Conservation (phyloP, 1,139 yeast species). For the Yamadazyma taylorii region DNA sequence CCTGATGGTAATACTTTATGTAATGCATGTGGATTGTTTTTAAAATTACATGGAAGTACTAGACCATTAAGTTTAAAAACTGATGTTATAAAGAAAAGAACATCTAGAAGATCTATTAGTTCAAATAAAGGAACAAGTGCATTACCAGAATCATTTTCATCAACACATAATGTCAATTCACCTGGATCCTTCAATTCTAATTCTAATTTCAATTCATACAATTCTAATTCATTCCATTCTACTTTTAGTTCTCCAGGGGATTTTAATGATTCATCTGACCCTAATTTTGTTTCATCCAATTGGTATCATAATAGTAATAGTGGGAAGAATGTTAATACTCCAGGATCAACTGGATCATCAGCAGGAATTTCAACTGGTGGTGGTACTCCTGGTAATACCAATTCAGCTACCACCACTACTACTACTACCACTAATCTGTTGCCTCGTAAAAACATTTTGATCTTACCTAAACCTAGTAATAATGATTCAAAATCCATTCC, state of each 20-base stretch:
- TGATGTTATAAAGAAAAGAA: constrained; percentile 83
- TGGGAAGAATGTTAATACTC: constrained; percentile 8
- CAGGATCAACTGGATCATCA: constrained; percentile 9
- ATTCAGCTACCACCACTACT: constrained; percentile 8
- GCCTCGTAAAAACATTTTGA: constrained; percentile 38
- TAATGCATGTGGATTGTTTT: constrained; percentile 60
- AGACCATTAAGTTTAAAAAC: constrained; percentile 72
- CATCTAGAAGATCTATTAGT: constrained; percentile 13
- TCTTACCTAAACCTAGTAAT: constrained; percentile 40
- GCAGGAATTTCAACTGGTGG: no score
- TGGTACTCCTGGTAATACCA: no score
- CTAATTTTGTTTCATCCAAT: neutral
- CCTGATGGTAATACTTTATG: constrained; percentile 57
- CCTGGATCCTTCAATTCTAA: constrained; percentile 6
- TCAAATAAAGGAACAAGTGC: constrained; percentile 14
- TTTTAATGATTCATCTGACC: constrained; percentile 7
- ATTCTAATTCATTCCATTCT: constrained; percentile 1
- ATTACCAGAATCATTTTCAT: constrained; percentile 9
- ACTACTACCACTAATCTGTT: constrained; percentile 14
- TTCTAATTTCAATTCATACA: constrained; percentile 7
- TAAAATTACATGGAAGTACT: constrained; percentile 58
- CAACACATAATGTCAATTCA: constrained; percentile 5
- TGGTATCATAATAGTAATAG: neutral
- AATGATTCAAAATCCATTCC: constrained; percentile 25
- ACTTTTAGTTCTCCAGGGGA: constrained; percentile 11